Conservation (phyloP, 768 basidiomycete genomes). For the Dentipellis fragilis region DNA sequence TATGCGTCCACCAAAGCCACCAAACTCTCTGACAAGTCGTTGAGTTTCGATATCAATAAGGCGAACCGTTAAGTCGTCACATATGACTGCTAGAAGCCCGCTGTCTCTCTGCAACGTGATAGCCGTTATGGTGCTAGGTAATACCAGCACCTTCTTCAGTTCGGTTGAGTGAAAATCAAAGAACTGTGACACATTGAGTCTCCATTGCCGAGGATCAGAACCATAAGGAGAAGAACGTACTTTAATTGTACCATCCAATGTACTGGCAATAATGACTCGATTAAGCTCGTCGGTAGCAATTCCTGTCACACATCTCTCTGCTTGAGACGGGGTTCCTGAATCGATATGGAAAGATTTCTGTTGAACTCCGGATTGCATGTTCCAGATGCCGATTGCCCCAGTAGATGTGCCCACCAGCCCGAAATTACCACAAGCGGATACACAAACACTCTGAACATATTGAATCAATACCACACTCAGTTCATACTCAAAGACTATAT, state of each 20-base stretch:
- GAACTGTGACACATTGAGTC: constrained; percentile 44
- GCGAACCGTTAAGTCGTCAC: constrained; percentile 81
- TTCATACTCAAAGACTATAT: neutral
- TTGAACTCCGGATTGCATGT: constrained; percentile 89
- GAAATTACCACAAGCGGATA: constrained; percentile 95
- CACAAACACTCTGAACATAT: constrained; percentile 57
- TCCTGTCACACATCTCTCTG: constrained; percentile 60
- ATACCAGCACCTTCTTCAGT: constrained; percentile 52
- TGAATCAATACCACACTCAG: neutral
- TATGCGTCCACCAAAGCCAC: constrained; percentile 74
- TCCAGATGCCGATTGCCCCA: constrained; percentile 84
- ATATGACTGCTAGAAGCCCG: constrained; percentile 70
- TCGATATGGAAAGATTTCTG: constrained; percentile 71
- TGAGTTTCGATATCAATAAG: constrained; percentile 88
- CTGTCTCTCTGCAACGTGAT: constrained; percentile 77
- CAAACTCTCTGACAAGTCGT: constrained; percentile 80
- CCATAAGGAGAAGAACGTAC: constrained; percentile 32
- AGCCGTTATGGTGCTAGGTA: constrained; percentile 62
- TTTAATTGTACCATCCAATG: constrained; percentile 81
- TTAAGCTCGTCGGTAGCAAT: constrained; percentile 83
- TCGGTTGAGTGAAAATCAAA: constrained; percentile 91
- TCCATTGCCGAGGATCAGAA: neutral
- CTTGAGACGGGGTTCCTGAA: constrained; percentile 40
- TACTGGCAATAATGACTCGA: constrained; percentile 68
- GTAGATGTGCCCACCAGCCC: constrained; percentile 77